phyloP scores from a whole-genome alignment of 129 eudicot genomes.

The Scalesia atractyloides region DNA sequence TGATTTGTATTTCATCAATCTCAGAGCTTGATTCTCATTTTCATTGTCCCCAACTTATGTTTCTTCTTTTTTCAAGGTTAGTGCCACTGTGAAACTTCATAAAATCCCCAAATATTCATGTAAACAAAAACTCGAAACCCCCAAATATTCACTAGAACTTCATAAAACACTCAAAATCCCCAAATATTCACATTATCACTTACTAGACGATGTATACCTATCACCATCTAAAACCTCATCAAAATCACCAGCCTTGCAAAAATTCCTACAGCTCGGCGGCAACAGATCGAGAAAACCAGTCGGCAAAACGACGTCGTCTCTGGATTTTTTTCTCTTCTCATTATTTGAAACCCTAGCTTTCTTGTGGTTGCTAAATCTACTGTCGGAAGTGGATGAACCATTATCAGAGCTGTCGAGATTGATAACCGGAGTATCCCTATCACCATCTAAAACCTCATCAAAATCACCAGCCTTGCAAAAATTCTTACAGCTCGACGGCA shows the following conservation, averaged over 20 bases:
- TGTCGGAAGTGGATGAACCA: background rate
- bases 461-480: constrained; percentile 90
- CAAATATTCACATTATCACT: background rate
- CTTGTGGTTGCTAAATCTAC: background rate
- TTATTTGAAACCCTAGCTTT: background rate
- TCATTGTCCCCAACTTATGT: too few species aligned
- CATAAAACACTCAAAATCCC: background rate
- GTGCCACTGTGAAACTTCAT: too few species aligned
- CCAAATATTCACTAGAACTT: background rate
- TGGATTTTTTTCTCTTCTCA: constrained; percentile 19
- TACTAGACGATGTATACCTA: constrained; percentile 57
- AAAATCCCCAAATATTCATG: background rate
- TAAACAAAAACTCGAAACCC: background rate
- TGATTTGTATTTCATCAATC: too few species aligned
- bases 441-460: constrained; percentile 39
- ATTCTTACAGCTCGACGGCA: constrained; percentile 52
- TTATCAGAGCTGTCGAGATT: constrained; percentile 23
- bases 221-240: constrained; percentile 40
- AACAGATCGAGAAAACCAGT: constrained; percentile 71
- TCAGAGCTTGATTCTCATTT: too few species aligned
- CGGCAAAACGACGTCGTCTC: constrained; percentile 40
- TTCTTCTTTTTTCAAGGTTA: too few species aligned
- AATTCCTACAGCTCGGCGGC: constrained; percentile 52
- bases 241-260: constrained; percentile 86
- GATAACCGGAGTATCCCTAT: constrained; percentile 55